phyloP scores from a whole-genome alignment of 306 rosid species.

The Lathyrus oleraceus region DNA sequence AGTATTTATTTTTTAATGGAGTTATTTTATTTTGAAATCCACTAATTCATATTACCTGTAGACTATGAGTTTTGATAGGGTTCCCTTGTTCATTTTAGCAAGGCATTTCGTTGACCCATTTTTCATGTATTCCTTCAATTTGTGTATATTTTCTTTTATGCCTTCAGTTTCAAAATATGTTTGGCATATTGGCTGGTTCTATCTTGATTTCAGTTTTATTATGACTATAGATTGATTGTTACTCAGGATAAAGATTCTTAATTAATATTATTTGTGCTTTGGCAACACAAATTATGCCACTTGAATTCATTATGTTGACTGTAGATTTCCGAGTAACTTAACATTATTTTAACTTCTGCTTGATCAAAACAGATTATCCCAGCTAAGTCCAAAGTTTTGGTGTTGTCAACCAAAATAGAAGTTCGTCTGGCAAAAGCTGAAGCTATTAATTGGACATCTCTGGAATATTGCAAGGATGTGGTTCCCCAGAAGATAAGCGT shows the following conservation, averaged over 20 bases:
- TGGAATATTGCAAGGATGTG: slow-evolving; percentile 64
- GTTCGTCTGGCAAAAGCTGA: slow-evolving; percentile 86
- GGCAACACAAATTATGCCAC: slow-evolving; percentile 7
- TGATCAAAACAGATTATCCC: slow-evolving; percentile 70
- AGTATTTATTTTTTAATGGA: neutral
- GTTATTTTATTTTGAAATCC: slow-evolving; percentile 3
- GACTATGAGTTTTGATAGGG: neutral
- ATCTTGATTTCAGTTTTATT: slow-evolving; percentile 10
- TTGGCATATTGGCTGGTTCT: neutral
- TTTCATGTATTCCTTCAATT: neutral
- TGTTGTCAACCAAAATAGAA: slow-evolving; percentile 83
- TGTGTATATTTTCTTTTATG: slow-evolving; percentile 7
- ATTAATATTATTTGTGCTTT: slow-evolving; percentile 18
- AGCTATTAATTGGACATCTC: slow-evolving; percentile 62
- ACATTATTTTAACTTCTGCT: slow-evolving; percentile 24
- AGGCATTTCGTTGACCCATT: neutral
- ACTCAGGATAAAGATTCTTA: neutral
- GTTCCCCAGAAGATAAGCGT: slow-evolving; percentile 43
- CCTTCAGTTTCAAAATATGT: neutral
- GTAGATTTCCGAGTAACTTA: slow-evolving; percentile 25
- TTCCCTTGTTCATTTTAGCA: neutral
- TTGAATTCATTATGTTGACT: neutral
- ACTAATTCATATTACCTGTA: neutral
- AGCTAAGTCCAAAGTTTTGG: slow-evolving; percentile 59
- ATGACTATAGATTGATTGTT: neutral